phyloP scores from a whole-genome alignment of 345 rosid species.

The Odontarrhena argentea region DNA sequence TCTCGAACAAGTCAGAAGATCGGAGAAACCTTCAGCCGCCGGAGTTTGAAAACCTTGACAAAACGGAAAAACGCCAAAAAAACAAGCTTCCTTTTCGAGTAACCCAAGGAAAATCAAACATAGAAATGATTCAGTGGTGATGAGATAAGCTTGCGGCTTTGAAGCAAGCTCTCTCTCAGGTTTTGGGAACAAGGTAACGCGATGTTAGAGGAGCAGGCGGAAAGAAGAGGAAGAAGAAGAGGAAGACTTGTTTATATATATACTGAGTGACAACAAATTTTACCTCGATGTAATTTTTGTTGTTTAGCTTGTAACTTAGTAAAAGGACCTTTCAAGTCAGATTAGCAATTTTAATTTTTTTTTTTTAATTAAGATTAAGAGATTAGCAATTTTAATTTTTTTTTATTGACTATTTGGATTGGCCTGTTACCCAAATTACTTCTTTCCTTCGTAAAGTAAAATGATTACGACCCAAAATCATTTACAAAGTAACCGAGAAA shows the following conservation, averaged over 20 bases:
- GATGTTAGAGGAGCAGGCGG: slow-evolving; percentile 20
- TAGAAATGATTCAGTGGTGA: neutral
- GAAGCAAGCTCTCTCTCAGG: slow-evolving; percentile 18
- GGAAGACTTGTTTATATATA: slow-evolving; percentile 28
- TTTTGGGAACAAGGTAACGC: slow-evolving; percentile 27
- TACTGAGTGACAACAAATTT: neutral
- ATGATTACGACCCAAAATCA: too few relatives aligned
- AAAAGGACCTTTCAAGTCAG: too few relatives aligned
- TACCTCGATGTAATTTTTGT: too few relatives aligned
- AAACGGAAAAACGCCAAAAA: neutral
- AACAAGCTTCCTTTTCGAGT: slow-evolving; percentile 16
- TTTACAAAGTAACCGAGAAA: too few relatives aligned
- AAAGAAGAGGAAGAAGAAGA: slow-evolving; percentile 1
- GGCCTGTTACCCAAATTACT: too few relatives aligned
- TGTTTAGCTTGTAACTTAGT: too few relatives aligned
- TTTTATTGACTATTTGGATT: too few relatives aligned
- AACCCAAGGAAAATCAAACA: neutral
- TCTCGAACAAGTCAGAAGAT: slow-evolving; percentile 11
- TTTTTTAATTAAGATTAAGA: too few relatives aligned
- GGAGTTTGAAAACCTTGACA: slow-evolving; percentile 8
- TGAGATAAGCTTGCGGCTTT: slow-evolving; percentile 8
- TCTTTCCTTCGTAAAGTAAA: too few relatives aligned
- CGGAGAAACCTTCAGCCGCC: slow-evolving; percentile 21
- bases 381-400: too few relatives aligned
- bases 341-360: too few relatives aligned